Base-by-base conservation (phyloP, 495 filamentous ascomycete species). In the Glonium stellatum region DNA sequence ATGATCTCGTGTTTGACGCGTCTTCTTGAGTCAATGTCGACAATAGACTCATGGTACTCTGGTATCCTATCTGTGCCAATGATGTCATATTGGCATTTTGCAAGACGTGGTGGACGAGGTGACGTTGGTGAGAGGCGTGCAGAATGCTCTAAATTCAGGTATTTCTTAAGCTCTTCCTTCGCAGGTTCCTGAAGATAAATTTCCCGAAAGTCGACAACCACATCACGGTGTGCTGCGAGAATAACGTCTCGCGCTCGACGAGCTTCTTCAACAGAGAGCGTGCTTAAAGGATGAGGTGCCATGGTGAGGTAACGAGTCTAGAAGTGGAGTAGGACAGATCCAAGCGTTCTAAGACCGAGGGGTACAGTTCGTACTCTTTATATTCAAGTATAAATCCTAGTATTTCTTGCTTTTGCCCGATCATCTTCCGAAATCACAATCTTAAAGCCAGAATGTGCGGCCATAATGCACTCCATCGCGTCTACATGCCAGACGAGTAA, bases 21-120 rank as follows among this genome's bases (percentile, higher is more conserved):
- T 60, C 75, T 70, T 1, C 72, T 73, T 22, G 69, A 65, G 4
- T 70, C 76, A 27, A 88, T 61, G 66, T 89, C 84, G 11, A 89
- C 79, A 42, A 86, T 68, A 0, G 84, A 81, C 66, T 88, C 84
- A 52, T 78, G 75, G 57, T 84, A 86, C 37, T 80, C 76, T 19
- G 78, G 75, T n/a, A 80, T 74, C 13, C 77, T 78, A 57, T 85
- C 82, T 31, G 71, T 59, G 6, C 77, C 77, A 60, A 88, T 79
- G 48, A 83, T 78, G 72, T 89, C 86, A 71, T 87, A 88, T 55
- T 86, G 75, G 21, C 84, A 78, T 49, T 79, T 75, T n/a, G 86
- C 84, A 41, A 83, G 70, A 50, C 86, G 79, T 5, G 79, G 74
- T 5, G 84, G 85, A 0, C 76, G 71, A 12, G 75, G 76, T 0